A percentile compares a stretch with the other conserved stretches of the same genome.
Evolutionary conservation across 768 basidiomycete genomes (phyloP).

Genomic region (Suillus decipiens): DNA sequence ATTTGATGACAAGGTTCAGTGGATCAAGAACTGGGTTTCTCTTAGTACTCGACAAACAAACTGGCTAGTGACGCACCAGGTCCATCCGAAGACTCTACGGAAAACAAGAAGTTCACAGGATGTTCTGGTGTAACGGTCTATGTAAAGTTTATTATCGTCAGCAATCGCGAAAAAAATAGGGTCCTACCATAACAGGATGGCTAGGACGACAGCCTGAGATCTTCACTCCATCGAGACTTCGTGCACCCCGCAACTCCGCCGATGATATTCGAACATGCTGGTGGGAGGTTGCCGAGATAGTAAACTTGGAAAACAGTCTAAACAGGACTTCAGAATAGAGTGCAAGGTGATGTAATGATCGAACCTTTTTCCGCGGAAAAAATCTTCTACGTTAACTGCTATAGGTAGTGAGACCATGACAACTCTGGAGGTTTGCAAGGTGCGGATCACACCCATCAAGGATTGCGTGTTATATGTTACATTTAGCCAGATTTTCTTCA

Average conservation of each 20-base stretch:
- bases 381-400: slow-evolving; percentile 94
- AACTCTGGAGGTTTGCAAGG: slow-evolving; percentile 51
- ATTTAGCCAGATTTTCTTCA: slow-evolving; percentile 66
- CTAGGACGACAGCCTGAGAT: slow-evolving; percentile 51
- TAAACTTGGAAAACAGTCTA: slow-evolving; percentile 91
- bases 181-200: slow-evolving; percentile 48
- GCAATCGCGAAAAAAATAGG: slow-evolving; percentile 7
- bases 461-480: slow-evolving; percentile 66
- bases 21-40: slow-evolving; percentile 56
- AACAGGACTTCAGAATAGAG: slow-evolving; percentile 4
- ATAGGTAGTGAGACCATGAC: slow-evolving; percentile 78
- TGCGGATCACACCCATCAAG: slow-evolving; percentile 55
- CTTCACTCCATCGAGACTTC: slow-evolving; percentile 49
- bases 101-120: slow-evolving; percentile 80
- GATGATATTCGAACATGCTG: slow-evolving; percentile 78
- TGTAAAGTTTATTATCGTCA: slow-evolving; percentile 5
- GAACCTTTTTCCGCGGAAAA: slow-evolving; percentile 85
- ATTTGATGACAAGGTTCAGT: slow-evolving; percentile 64
- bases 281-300: slow-evolving; percentile 77
- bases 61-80: slow-evolving; percentile 45
- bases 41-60: slow-evolving; percentile 16
- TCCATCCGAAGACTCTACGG: slow-evolving; percentile 63
- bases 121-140: slow-evolving; percentile 78
- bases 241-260: slow-evolving; percentile 52
- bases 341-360: slow-evolving; percentile 16